Base-by-base conservation (phyloP, 805 yeast genomes). In the Pichia eremophila region DNA sequence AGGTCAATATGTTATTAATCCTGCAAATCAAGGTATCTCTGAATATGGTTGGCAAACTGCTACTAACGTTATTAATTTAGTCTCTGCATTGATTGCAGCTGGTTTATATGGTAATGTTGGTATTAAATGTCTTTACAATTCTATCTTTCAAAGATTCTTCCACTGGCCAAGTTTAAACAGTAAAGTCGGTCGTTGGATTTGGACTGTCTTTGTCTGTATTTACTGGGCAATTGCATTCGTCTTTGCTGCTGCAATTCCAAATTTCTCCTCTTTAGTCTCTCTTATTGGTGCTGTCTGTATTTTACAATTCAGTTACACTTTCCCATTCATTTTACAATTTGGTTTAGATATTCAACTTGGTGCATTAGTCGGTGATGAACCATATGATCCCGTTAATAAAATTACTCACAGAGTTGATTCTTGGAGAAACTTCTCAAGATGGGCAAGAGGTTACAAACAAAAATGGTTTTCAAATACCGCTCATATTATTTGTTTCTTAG, bases 81-180 rank as follows among this genome's bases (percentile, higher is more conserved):
- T 71, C 29, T 60, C 71, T 6, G 73, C 72, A n/a, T 53, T 73
- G 48, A 65, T 73, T 48, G 76, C 75, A 17, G 75, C 74, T 37
- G 71, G 66, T 29, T 60, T 72, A 43, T 72, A 72, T 53, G 75
- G 73, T 42, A 72, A 72, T 55, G 66, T 72, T 48, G 76, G 75
- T 48, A 61, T 72, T 52, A 72, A 72, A 59, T 71, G 66, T 14
- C 49, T 68, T 28, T 72, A 72, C 62, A 64, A 61, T 48, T 64
- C 69, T 5, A 56, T 70, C 48, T 55, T 68, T 40, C 62, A 63
- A 38, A 54, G 65, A 15, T 57, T 65, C 40, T 58, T 68, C 46
- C 48, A 55, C 3, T 61, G 62, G 52, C 74, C 74, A 27, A 40
- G 49, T 9, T 58, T 70, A 42, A 59, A 61, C 36, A 50, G 68